phyloP scores from a whole-genome alignment of 305 asterid species.

The Salvia sclarea region DNA sequence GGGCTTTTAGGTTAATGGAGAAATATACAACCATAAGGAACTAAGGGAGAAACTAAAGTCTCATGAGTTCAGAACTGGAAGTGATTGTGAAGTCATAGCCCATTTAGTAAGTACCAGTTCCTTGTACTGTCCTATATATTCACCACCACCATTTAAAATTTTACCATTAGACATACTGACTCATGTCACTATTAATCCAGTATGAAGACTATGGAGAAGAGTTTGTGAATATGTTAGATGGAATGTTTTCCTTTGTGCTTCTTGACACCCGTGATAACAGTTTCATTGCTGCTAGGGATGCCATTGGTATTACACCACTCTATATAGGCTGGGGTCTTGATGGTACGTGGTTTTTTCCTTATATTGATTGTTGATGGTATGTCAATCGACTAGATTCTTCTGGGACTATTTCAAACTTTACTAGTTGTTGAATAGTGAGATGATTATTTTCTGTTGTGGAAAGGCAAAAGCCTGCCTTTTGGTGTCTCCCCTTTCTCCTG shows the following conservation, averaged over 20 bases:
- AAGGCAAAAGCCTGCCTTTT: slow-evolving; percentile 8
- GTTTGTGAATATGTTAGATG: slow-evolving; percentile 92
- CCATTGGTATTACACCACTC: slow-evolving; percentile 98
- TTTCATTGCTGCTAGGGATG: slow-evolving; percentile 99
- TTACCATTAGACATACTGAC: slow-evolving; percentile 26
- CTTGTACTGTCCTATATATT: slow-evolving; percentile 2
- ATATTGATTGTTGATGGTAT: slow-evolving; percentile 24
- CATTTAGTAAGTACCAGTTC: slow-evolving; percentile 74
- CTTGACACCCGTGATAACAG: slow-evolving; percentile 94
- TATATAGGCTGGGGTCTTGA: slow-evolving; percentile 99
- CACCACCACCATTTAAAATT: not conserved
- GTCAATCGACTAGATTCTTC: slow-evolving; percentile 14
- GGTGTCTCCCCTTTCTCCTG: slow-evolving; percentile 7
- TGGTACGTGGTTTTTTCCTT: slow-evolving; percentile 52
- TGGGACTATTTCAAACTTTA: slow-evolving; percentile 14
- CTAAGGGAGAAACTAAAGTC: slow-evolving; percentile 69
- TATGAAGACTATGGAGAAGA: slow-evolving; percentile 99
- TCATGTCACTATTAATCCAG: slow-evolving; percentile 40
- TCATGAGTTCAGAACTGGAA: slow-evolving; percentile 85
- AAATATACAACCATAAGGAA: slow-evolving; percentile 92
- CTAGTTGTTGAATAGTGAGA: slow-evolving; percentile 6
- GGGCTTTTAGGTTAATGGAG: slow-evolving; percentile 85
- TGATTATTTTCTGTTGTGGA: slow-evolving; percentile 20
- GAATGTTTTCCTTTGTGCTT: slow-evolving; percentile 99
- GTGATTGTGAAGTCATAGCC: slow-evolving; percentile 99